A percentile compares a stretch with the other conserved stretches of the same genome.
phyloP scores from a whole-genome alignment of 1,284 basidiomycete species.

The Pseudozyma tsukubaensis region DNA sequence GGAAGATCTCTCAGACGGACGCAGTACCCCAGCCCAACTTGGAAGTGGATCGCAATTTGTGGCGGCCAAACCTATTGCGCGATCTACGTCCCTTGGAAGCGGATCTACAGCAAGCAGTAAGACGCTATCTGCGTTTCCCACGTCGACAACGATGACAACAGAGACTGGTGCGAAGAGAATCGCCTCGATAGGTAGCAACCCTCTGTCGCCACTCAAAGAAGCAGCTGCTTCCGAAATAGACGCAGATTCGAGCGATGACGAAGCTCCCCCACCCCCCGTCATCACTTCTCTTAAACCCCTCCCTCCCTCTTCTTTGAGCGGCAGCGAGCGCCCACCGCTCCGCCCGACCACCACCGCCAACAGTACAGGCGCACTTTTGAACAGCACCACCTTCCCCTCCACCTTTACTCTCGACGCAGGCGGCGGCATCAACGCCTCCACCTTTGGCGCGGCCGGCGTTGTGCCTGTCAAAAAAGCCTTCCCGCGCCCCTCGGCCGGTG shows the following conservation, averaged over 20 bases:
- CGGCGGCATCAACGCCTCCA: conserved; percentile 5
- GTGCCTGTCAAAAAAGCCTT: conserved; percentile 37
- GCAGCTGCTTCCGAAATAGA: background rate
- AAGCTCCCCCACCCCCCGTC: conserved; percentile 24
- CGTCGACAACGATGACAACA: background rate
- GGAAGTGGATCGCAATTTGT: conserved; percentile 6
- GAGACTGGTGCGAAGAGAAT: conserved; percentile 7
- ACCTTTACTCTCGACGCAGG: background rate
- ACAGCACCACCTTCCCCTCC: conserved; percentile 17
- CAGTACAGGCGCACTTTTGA: conserved; percentile 5
- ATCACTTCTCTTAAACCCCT: conserved; percentile 1
- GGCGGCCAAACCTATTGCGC: conserved; percentile 15
- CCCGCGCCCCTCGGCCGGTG: conserved; percentile 38
- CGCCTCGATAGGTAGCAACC: conserved; percentile 5
- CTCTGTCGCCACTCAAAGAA: conserved; percentile 24
- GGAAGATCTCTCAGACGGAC: conserved; percentile 38
- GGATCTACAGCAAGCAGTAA: background rate
- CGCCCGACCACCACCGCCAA: conserved; percentile 26
- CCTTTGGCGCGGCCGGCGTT: conserved; percentile 1
- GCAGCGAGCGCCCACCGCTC: conserved; percentile 6
- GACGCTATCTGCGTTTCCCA: no score
- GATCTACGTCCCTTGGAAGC: conserved; percentile 12
- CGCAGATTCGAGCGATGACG: conserved; percentile 18
- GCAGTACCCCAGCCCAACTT: conserved; percentile 20
- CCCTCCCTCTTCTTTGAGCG: background rate